phyloP scores from a whole-genome alignment of 495 filamentous ascomycete species.

The Penicillium verhagenii region DNA sequence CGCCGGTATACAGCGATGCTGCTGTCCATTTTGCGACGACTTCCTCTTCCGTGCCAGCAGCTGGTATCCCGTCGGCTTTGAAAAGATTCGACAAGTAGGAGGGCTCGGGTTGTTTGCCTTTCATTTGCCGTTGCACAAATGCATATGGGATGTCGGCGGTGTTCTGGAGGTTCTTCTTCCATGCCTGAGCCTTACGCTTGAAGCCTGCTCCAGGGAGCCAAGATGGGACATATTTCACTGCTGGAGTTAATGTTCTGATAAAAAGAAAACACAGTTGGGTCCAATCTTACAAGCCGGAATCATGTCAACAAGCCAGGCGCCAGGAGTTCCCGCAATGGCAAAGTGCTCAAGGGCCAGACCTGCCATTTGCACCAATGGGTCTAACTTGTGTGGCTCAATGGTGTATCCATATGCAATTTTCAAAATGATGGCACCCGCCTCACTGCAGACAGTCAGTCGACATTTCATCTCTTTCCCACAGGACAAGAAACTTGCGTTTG shows the following conservation, averaged over 20 bases:
- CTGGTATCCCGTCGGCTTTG: slow-evolving; percentile 11
- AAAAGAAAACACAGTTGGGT: neutral
- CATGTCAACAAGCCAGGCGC: slow-evolving; percentile 47
- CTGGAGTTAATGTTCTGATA: neutral
- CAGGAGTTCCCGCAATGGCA: slow-evolving; percentile 38
- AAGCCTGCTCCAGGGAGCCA: slow-evolving; percentile 54
- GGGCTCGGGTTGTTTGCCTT: slow-evolving; percentile 22
- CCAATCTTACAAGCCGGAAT: slow-evolving; percentile 24
- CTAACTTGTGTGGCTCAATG: slow-evolving; percentile 35
- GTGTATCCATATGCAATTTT: slow-evolving; percentile 53
- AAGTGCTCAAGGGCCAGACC: slow-evolving; percentile 45
- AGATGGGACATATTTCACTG: slow-evolving; percentile 42
- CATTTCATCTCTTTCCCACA: neutral
- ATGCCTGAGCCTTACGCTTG: slow-evolving; percentile 37
- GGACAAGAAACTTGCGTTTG: slow-evolving; percentile 32
- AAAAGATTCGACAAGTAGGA: slow-evolving; percentile 43
- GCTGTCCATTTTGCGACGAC: slow-evolving; percentile 42
- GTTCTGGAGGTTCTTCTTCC: slow-evolving; percentile 25
- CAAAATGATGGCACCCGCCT: slow-evolving; percentile 45
- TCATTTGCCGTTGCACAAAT: slow-evolving; percentile 46
- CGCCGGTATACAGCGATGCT: slow-evolving; percentile 53
- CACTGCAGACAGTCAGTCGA: slow-evolving; percentile 11
- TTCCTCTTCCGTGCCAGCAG: slow-evolving; percentile 25
- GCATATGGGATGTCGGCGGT: slow-evolving; percentile 38
- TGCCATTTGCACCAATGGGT: slow-evolving; percentile 44